A percentile compares a stretch with the other conserved stretches of the same genome.
These are phyloP conservation scores for Moricandia moricandioides DNA, from an alignment of 345 rosid species.

Conservation along the genomic window DNA sequence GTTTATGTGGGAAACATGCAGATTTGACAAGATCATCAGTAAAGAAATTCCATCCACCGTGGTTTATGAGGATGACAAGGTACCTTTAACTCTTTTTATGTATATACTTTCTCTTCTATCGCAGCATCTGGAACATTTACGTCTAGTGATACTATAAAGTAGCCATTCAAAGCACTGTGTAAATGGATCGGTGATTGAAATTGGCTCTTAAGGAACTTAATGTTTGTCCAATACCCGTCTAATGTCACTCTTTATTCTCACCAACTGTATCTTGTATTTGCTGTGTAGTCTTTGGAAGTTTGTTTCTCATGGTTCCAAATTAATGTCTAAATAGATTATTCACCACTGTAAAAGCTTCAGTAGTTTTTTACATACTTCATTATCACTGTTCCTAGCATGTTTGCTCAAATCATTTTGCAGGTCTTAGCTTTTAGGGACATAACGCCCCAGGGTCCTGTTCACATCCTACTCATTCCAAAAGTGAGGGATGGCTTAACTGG, in stretches of 20 bases:
- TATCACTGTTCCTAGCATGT: background rate
- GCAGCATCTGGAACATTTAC: background rate
- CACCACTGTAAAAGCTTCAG: background rate
- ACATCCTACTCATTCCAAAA: slow-evolving; percentile 85
- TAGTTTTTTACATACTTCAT: slow-evolving; percentile 7
- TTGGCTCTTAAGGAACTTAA: background rate
- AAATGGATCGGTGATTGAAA: background rate
- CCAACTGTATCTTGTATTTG: background rate
- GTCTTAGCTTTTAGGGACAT: slow-evolving; percentile 91
- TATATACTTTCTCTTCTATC: background rate
- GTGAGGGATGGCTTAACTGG: slow-evolving; percentile 84
- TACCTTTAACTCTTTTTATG: slow-evolving; percentile 8
- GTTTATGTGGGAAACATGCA: slow-evolving; percentile 30
- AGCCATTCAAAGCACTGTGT: background rate
- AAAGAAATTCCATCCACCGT: slow-evolving; percentile 80
- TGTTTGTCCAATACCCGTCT: background rate
- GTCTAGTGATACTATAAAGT: background rate
- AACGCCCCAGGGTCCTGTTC: slow-evolving; percentile 77
- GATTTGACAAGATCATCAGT: slow-evolving; percentile 90
- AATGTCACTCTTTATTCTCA: background rate
- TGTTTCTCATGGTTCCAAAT: background rate
- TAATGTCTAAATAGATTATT: background rate
- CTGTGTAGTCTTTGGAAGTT: background rate
- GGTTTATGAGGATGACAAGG: slow-evolving; percentile 91
- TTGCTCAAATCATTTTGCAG: slow-evolving; percentile 36